phyloP scores from a whole-genome alignment of 768 basidiomycete genomes.

The Suillus ampliporus region DNA sequence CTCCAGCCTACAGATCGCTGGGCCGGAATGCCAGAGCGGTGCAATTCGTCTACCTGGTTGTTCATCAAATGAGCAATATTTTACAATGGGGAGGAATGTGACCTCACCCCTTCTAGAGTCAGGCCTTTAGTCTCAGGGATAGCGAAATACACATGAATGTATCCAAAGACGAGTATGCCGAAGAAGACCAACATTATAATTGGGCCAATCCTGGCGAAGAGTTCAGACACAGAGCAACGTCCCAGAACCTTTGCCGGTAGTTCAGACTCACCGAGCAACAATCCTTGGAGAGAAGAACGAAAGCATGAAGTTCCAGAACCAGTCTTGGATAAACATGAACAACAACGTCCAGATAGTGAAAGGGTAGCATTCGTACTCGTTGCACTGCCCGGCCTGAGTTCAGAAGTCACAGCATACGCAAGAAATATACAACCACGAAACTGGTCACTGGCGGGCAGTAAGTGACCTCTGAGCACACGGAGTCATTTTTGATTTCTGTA shows the following conservation, averaged over 20 bases:
- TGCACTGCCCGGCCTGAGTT: conserved; percentile 41
- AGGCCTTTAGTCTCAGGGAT: conserved; percentile 81
- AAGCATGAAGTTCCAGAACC: conserved; percentile 80
- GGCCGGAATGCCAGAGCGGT: conserved; percentile 66
- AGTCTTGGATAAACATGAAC: conserved; percentile 37
- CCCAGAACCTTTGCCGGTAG: too few species aligned
- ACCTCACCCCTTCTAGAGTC: too few species aligned
- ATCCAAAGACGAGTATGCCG: conserved; percentile 21
- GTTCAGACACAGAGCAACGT: too few species aligned
- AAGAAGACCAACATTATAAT: conserved; percentile 54
- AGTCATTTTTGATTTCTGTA: background rate
- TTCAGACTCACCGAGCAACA: conserved; percentile 36
- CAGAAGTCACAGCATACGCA: background rate
- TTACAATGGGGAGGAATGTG: too few species aligned
- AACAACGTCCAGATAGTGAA: too few species aligned
- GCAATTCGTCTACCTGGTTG: conserved; percentile 72
- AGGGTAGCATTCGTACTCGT: too few species aligned
- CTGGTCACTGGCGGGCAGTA: background rate
- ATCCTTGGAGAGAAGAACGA: conserved; percentile 76
- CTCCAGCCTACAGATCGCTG: conserved; percentile 70
- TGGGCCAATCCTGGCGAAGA: too few species aligned
- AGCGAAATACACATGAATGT: conserved; percentile 53
- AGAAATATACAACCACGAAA: background rate
- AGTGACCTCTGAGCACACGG: background rate
- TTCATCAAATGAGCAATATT: background rate